phyloP scores from a whole-genome alignment of 495 filamentous ascomycete genomes.

The Podospora pseudopauciseta region DNA sequence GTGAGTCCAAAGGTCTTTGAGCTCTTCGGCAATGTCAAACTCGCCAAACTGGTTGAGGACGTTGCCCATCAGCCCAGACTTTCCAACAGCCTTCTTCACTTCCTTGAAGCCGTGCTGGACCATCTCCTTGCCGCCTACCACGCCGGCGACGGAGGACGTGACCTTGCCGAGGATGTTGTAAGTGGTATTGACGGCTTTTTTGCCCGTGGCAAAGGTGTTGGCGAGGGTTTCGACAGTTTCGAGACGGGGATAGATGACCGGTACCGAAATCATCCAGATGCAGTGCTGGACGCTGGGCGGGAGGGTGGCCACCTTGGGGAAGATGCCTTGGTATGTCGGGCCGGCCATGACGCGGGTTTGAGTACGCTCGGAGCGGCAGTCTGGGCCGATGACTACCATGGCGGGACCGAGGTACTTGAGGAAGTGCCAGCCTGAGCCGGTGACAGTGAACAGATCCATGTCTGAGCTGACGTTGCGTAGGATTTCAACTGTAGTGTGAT shows the following conservation, averaged over 20 bases:
- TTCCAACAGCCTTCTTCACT: constrained; percentile 94
- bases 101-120: constrained; percentile 88
- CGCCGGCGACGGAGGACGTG: constrained; percentile 86
- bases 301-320: constrained; percentile 91
- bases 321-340: constrained; percentile 93
- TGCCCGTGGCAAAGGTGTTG: constrained; percentile 87
- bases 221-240: constrained; percentile 88
- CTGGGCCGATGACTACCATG: constrained; percentile 82
- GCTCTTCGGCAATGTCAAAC: constrained; percentile 87
- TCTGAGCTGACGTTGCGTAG: constrained; percentile 82
- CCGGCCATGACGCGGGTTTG: constrained; percentile 91
- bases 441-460: constrained; percentile 91
- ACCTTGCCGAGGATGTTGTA: constrained; percentile 95
- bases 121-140: constrained; percentile 88
- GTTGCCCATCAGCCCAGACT: constrained; percentile 88
- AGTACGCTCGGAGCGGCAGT: constrained; percentile 87
- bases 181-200: constrained; percentile 89
- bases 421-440: constrained; percentile 96
- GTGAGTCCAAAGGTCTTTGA: constrained; percentile 96
- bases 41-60: constrained; percentile 97
- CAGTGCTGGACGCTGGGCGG: constrained; percentile 92
- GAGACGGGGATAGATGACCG: constrained; percentile 84
- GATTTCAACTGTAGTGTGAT: constrained; percentile 93
- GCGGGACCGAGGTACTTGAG: constrained; percentile 92
- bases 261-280: constrained; percentile 90